phyloP scores from a whole-genome alignment of 2,329 filamentous ascomycete genomes.

The Sarocladium strictum region DNA sequence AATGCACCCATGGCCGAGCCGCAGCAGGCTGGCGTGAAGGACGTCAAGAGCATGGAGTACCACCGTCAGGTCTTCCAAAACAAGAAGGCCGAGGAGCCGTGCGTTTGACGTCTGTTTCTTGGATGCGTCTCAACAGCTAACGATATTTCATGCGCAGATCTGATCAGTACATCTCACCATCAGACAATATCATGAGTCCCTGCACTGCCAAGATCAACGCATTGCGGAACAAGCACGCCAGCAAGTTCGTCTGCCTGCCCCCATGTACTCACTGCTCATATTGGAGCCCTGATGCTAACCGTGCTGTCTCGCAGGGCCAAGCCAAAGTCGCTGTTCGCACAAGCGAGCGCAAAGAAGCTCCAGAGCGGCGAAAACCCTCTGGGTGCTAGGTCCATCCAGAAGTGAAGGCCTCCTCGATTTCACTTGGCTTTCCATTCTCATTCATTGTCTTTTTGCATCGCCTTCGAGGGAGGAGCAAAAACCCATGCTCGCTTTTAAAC shows the following conservation, averaged over 20 bases:
- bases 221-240: slow-evolving; percentile 72
- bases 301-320: slow-evolving; percentile 42
- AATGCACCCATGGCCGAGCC: slow-evolving; percentile 45
- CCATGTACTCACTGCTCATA: too few relatives aligned
- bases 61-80: slow-evolving; percentile 69
- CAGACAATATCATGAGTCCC: slow-evolving; percentile 84
- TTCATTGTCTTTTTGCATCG: background rate
- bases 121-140: background rate
- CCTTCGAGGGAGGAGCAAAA: too few relatives aligned
- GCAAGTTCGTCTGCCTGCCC: slow-evolving; percentile 54
- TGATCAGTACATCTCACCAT: slow-evolving; percentile 69
- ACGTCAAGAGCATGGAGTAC: slow-evolving; percentile 67
- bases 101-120: slow-evolving; percentile 25
- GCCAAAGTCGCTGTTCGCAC: slow-evolving; percentile 63
- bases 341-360: slow-evolving; percentile 59
- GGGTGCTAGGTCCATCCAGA: slow-evolving; percentile 29
- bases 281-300: too few relatives aligned
- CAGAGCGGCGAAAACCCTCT: slow-evolving; percentile 39
- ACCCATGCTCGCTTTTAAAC: too few relatives aligned
- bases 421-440: background rate
- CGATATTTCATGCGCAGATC: slow-evolving; percentile 12
- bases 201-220: slow-evolving; percentile 77
- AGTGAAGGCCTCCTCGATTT: slow-evolving; percentile 11
- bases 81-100: slow-evolving; percentile 65
- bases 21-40: slow-evolving; percentile 29